A percentile compares a stretch with the other conserved stretches of the same genome.
These are phyloP conservation scores for Colletotrichum sp. DNA, from an alignment of 2,329 filamentous ascomycete genomes.

Conservation along the genomic window DNA sequence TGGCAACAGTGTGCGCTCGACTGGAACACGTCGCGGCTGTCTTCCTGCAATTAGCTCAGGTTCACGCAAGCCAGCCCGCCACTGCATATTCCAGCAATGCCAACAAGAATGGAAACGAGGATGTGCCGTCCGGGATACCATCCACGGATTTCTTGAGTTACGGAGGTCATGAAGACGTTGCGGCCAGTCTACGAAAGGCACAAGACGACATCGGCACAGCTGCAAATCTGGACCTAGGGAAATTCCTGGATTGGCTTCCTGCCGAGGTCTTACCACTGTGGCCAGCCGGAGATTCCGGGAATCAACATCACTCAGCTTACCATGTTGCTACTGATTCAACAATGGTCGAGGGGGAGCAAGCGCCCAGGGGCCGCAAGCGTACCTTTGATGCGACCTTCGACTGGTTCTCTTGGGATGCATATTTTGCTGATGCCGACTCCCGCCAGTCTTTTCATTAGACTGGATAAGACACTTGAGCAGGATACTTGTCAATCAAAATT, in stretches of 20 bases:
- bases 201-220: not conserved
- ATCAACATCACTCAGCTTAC: not conserved
- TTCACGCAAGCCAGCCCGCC: not conserved
- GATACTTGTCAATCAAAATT: not conserved
- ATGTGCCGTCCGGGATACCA: not conserved
- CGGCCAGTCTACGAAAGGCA: too few relatives aligned
- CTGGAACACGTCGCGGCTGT: not conserved
- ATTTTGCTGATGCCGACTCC: not conserved
- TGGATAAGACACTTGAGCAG: not conserved
- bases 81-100: not conserved
- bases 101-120: not conserved
- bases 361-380: not conserved
- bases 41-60: not conserved
- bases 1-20: not conserved
- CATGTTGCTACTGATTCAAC: not conserved
- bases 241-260: not conserved
- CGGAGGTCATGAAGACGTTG: not conserved
- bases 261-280: not conserved
- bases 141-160: not conserved
- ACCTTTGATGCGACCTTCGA: not conserved
- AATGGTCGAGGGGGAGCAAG: not conserved
- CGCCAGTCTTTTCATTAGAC: not conserved
- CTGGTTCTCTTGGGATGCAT: conserved; percentile 10
- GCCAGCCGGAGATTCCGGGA: not conserved
- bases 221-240: not conserved